Percentiles rank a stretch among this genome's conserved stretches.
These are phyloP conservation scores for Aotearoamyces nothofagi DNA, from an alignment of 2,329 filamentous ascomycete species.

Conservation along the genomic window DNA sequence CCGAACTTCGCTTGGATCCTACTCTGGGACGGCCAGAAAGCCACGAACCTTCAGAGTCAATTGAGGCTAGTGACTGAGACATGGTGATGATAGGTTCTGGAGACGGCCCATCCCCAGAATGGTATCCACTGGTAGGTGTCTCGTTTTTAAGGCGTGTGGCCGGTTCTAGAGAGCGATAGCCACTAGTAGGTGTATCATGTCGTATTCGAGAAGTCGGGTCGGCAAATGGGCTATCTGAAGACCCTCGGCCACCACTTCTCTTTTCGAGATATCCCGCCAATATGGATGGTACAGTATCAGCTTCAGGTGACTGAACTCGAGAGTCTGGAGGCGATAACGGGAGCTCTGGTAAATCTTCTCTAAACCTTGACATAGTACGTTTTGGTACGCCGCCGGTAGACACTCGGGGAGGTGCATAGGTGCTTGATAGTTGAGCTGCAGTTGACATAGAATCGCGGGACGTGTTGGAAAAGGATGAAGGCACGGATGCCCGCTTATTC, in stretches of 20 bases:
- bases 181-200: conserved; percentile 32
- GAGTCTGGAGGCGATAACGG: conserved; percentile 78
- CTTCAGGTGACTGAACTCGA: conserved; percentile 63
- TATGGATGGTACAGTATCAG: conserved; percentile 26
- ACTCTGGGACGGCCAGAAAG: conserved; percentile 54
- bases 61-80: conserved; percentile 79
- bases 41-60: conserved; percentile 95
- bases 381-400: conserved; percentile 37
- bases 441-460: conserved; percentile 71
- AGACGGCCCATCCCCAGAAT: conserved; percentile 26
- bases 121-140: conserved; percentile 29
- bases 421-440: background rate
- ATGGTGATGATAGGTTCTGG: conserved; percentile 36
- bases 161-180: conserved; percentile 24
- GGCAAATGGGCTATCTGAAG: conserved; percentile 16
- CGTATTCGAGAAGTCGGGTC: conserved; percentile 22
- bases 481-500: conserved; percentile 37
- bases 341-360: conserved; percentile 79
- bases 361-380: conserved; percentile 78
- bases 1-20: conserved; percentile 30
- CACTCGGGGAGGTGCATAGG: conserved; percentile 1
- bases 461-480: conserved; percentile 78
- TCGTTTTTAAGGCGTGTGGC: conserved; percentile 21
- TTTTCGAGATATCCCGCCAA: conserved; percentile 11
- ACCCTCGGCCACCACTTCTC: conserved; percentile 10